Conservation (phyloP, 2,329 filamentous ascomycete genomes). For the Microsporum canis region DNA sequence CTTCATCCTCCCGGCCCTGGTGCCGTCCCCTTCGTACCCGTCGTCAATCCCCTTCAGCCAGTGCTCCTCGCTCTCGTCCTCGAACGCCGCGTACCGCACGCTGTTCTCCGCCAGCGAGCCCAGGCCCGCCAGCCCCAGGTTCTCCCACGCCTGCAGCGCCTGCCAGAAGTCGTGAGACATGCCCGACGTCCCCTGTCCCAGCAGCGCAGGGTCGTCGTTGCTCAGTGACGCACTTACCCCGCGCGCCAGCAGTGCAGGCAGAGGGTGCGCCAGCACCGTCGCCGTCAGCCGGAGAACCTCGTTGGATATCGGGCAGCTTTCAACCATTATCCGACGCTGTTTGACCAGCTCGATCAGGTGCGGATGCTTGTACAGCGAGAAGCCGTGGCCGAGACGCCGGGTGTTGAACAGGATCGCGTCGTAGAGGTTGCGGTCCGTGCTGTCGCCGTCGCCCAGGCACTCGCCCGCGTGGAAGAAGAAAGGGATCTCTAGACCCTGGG, state of each 20-base stretch:
- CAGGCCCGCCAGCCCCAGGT: constrained; percentile 74
- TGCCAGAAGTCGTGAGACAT: constrained; percentile 95
- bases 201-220: constrained; percentile 83
- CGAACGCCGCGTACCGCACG: constrained; percentile 77
- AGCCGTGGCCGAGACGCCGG: constrained; percentile 78
- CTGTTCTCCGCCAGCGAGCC: constrained; percentile 86
- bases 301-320: constrained; percentile 88
- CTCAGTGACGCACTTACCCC: constrained; percentile 74
- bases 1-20: constrained; percentile 61
- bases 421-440: constrained; percentile 76
- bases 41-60: constrained; percentile 65
- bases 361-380: constrained; percentile 83
- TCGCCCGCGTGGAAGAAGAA: constrained; percentile 97
- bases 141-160: constrained; percentile 80
- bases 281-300: constrained; percentile 71
- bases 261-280: constrained; percentile 63
- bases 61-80: constrained; percentile 59
- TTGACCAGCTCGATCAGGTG: constrained; percentile 80
- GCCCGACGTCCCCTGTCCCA: constrained; percentile 70
- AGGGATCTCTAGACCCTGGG: constrained; percentile 69
- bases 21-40: constrained; percentile 47
- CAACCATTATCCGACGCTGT: constrained; percentile 75
- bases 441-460: constrained; percentile 66
- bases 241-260: constrained; percentile 68
- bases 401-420: constrained; percentile 81